These are phyloP conservation scores for Musa balbisiana DNA, from an alignment of 202 grass and related monocot genomes.

Conservation along the genomic window DNA sequence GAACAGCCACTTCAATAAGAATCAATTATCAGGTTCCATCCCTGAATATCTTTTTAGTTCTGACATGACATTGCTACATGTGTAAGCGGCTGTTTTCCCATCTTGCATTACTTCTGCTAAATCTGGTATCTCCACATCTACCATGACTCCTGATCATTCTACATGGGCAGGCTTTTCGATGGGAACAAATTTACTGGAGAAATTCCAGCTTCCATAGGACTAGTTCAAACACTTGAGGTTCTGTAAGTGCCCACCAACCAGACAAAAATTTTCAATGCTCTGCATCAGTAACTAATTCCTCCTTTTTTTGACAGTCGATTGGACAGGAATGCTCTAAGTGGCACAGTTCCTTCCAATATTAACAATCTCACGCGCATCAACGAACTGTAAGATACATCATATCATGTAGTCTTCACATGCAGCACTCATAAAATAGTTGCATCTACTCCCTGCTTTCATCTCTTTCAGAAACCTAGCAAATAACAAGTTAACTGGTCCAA, in stretches of 20 bases:
- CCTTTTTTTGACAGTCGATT: not conserved
- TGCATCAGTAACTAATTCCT: not conserved
- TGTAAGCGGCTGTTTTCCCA: constrained; percentile 41
- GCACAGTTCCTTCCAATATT: constrained; percentile 3
- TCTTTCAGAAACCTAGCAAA: constrained; percentile 39
- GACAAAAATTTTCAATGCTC: not conserved
- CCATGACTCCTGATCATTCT: constrained; percentile 9
- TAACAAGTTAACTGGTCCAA: constrained; percentile 57
- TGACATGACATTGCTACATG: constrained; percentile 72
- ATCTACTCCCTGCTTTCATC: not conserved
- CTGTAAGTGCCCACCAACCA: constrained; percentile 50
- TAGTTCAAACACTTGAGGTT: constrained; percentile 53
- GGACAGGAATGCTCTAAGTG: not conserved
- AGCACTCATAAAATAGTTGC: not conserved
- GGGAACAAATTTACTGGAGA: constrained; percentile 62
- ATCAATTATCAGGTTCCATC: constrained; percentile 71
- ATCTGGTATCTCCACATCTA: constrained; percentile 1
- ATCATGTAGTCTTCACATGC: not conserved
- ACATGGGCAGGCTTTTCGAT: constrained; percentile 53
- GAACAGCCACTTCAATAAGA: constrained; percentile 84
- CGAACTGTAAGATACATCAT: not conserved
- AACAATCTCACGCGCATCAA: not conserved
- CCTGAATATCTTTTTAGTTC: constrained; percentile 75
- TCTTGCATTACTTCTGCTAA: constrained; percentile 4
- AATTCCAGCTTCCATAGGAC: constrained; percentile 62